Evolutionary conservation across 2,329 filamentous ascomycete species (phyloP), one percentile per base, ranked within the genome.

Genomic region (Claviceps sp.): DNA sequence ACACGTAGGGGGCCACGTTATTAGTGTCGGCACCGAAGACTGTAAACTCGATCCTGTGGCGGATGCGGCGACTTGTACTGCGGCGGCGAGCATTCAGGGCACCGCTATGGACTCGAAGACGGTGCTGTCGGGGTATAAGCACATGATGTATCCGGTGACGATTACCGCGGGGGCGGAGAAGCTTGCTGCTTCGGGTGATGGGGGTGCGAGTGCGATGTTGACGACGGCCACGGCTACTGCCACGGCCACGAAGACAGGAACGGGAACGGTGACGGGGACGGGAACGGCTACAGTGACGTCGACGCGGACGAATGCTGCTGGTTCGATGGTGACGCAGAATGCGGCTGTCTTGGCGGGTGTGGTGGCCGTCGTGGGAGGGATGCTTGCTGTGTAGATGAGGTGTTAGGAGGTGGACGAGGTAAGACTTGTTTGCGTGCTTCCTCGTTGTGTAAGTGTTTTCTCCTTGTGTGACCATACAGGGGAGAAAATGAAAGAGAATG

Each of bases 111-210:
- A 47, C 8, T 51, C 50, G 8, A 22, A 44, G 11, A 52, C 30
- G 34, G 47, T 52, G 13, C 45, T 57, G 6, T 56, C 57, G 3
- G 58, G 55, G 19, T 62, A 66, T 53, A 49, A 49, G n/a, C 19
- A 50, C 0, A 8, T 52, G 19, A 55, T 62, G 41, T 37, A 57
- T 13, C 61, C 67, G 52, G 62, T 71, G 24, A 68, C 66, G 38
- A 56, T 72, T 50, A 70, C 69, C 17, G 66, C 65, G 16, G 70
- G 69, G 4, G 51, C 62, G 38, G 64, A 70, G 49, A 69, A 69
- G 59, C 59, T 72, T 4, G 50, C 52, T 37, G 50, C 57, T 16
- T 30, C 51, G n/a, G 51, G 53, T 37, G 42, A 46, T 52, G n/a
- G 47, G 52, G 50, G 51, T n/a, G 51, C 47, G 13, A 38, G 41